Base-by-base conservation (phyloP, 495 filamentous ascomycete genomes). In the Neurospora sublineolata region DNA sequence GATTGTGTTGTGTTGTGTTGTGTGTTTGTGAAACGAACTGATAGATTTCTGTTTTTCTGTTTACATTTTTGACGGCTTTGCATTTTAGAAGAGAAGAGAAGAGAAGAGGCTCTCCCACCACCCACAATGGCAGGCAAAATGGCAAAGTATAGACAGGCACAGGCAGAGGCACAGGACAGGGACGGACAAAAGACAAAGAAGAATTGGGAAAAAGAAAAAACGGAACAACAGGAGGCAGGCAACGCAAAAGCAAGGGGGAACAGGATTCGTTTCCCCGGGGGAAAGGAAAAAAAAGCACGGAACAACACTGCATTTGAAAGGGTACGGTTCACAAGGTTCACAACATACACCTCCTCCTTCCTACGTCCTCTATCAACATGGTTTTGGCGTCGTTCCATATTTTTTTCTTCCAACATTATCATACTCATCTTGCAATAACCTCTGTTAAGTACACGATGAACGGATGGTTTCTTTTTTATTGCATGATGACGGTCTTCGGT, bases 1-100 rank as follows among this genome's bases (percentile, higher is more conserved):
- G 68, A 72, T 71, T 69, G 37, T 37, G 73, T 68, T 46, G 70
- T 69, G 69, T 72, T 73, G 40, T 67, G 72, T 77, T 67, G 41
- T 30, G n/a, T 72, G 33, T 71, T 23, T 33, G 30, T 68, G 64
- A 39, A 52, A 69, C 68, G 27, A 68, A 67, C 40, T 69, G 69
- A 67, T 44, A 44, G 20, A 20, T 30, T 75, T 42, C 18, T 58
- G 70, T 46, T 69, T 69, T 18, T 72, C 64, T 69, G 38, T 33
- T 33, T 72, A 44, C 73, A 72, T 36, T 38, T 30, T 30, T 72
- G 14, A 40, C 30, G 23, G 68, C 42, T 46, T 69, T 72, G 30
- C 70, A 68, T 68, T 70, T 39, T 42, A 71, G 39, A 41, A 58
- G 72, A 16, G 36, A 52, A 38, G 38, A 71, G 36, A 37, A 38